Conservation (phyloP, 495 filamentous ascomycete species). For the Cetradonia linearis region DNA sequence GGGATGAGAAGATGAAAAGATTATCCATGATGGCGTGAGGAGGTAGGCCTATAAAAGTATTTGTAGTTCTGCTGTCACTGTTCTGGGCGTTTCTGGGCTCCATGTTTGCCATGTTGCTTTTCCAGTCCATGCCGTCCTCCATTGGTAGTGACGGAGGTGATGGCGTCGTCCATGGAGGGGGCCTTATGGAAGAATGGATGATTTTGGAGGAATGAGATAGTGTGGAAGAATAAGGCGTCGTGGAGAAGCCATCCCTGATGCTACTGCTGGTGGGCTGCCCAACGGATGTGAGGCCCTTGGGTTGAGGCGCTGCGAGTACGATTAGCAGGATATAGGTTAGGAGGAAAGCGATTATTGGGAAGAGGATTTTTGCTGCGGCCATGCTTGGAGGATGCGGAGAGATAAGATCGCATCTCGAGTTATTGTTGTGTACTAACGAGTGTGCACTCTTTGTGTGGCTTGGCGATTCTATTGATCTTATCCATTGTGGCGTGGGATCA, state of each 20-base stretch:
- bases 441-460: not conserved
- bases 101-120: not conserved
- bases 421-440: not conserved
- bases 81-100: not conserved
- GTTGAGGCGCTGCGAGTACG: not conserved
- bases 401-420: not conserved
- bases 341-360: not conserved
- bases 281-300: not conserved
- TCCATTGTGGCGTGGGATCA: not conserved
- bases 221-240: not conserved
- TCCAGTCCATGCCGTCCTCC: not conserved
- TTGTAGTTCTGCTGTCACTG: not conserved
- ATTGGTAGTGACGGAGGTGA: not conserved
- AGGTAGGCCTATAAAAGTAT: not conserved
- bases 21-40: not conserved
- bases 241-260: not conserved
- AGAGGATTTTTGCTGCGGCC: not conserved
- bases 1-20: not conserved
- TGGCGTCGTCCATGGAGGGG: not conserved
- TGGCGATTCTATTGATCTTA: not conserved
- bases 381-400: not conserved
- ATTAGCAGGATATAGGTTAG: not conserved
- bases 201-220: not conserved
- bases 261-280: not conserved
- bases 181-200: not conserved